phyloP scores from a whole-genome alignment of 208 protist species.

The Porcisia hertigi region DNA sequence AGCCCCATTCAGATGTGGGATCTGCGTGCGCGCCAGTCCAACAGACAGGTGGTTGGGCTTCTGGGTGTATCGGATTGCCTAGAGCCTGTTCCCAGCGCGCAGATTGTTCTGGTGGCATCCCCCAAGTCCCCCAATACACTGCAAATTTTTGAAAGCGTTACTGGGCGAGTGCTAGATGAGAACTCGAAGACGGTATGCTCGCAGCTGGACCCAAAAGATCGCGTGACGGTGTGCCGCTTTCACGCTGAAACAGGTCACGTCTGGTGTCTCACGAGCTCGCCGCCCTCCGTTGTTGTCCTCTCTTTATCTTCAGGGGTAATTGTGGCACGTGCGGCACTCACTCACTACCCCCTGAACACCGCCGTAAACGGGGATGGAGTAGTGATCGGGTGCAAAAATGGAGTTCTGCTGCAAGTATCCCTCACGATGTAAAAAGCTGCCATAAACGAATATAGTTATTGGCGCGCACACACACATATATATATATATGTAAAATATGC shows the following conservation, averaged over 20 bases:
- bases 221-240: slow-evolving; percentile 38
- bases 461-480: no score
- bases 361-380: slow-evolving; percentile 9
- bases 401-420: slow-evolving; percentile 1
- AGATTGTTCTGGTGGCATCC: slow-evolving; percentile 62
- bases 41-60: slow-evolving; percentile 52
- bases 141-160: slow-evolving; percentile 69
- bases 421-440: slow-evolving; percentile 5
- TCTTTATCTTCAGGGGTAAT: slow-evolving; percentile 36
- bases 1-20: slow-evolving; percentile 92
- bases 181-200: slow-evolving; percentile 37
- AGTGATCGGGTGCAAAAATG: slow-evolving; percentile 26
- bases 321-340: slow-evolving; percentile 34
- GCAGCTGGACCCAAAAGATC: slow-evolving; percentile 23
- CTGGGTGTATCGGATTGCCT: slow-evolving; percentile 75
- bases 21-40: slow-evolving; percentile 49
- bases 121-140: slow-evolving; percentile 44
- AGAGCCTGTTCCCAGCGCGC: slow-evolving; percentile 54
- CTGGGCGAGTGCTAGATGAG: slow-evolving; percentile 30
- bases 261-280: slow-evolving; percentile 58
- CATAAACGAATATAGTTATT: no score
- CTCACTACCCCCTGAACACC: slow-evolving; percentile 41
- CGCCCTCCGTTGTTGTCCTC: slow-evolving; percentile 41
- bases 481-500: no score
- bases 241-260: slow-evolving; percentile 33